These are phyloP conservation scores for Ogataea wickerhamii DNA, from an alignment of 805 yeast genomes.

Conservation along the genomic window DNA sequence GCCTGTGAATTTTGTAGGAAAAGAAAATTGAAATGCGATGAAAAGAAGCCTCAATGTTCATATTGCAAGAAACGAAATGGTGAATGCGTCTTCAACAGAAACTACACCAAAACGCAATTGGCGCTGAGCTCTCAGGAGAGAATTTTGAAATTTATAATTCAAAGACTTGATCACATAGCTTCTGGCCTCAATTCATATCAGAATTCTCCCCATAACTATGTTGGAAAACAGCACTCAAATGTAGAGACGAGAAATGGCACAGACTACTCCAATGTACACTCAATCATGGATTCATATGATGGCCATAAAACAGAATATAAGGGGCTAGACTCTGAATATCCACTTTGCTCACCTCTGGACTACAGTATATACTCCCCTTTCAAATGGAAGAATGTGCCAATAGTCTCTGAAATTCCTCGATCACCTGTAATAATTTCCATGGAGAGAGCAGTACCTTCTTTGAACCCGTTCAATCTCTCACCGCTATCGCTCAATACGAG, in stretches of 20 bases:
- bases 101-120: neutral
- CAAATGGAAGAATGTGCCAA: neutral
- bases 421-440: neutral
- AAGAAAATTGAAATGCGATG: slow-evolving; percentile 2
- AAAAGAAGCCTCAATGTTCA: neutral
- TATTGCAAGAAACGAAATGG: neutral
- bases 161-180: neutral
- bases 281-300: too few species aligned
- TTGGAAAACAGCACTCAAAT: neutral
- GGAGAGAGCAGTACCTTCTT: neutral
- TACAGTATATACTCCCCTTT: slow-evolving; percentile 1
- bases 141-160: neutral
- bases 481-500: too few species aligned
- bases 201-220: neutral
- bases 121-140: slow-evolving; percentile 1
- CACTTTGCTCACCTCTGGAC: slow-evolving; percentile 1
- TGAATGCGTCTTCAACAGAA: neutral
- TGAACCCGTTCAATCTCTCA: neutral
- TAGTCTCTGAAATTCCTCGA: neutral
- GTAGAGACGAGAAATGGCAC: too few species aligned
- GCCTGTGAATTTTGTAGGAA: slow-evolving; percentile 3
- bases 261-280: too few species aligned
- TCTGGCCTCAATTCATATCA: neutral
- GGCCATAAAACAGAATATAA: too few species aligned
- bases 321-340: neutral